Evolutionary conservation across 768 basidiomycete genomes (phyloP).

Genomic region (Pisolithus albus): DNA sequence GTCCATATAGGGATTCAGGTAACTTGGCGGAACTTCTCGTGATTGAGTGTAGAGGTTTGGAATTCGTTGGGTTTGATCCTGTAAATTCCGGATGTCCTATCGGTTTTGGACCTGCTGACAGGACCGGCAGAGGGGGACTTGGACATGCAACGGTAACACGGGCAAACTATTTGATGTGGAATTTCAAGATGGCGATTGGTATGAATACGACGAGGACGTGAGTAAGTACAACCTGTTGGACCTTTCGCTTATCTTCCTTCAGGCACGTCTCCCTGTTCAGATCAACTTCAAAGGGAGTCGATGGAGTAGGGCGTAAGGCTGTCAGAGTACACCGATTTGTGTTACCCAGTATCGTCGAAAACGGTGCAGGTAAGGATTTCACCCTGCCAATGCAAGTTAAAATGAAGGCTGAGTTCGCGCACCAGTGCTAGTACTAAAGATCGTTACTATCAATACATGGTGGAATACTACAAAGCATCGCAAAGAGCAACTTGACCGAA

Average conservation of each 20-base stretch:
- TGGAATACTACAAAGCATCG: conserved; percentile 27
- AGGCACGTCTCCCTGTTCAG: conserved; percentile 61
- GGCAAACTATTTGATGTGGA: conserved; percentile 64
- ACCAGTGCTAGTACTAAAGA: conserved; percentile 23
- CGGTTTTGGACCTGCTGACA: not conserved
- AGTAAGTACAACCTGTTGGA: conserved; percentile 2
- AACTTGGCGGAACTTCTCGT: conserved; percentile 59
- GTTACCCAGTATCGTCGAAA: not conserved
- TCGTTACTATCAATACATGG: conserved; percentile 20
- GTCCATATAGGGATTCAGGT: conserved; percentile 51
- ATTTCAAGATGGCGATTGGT: conserved; percentile 65
- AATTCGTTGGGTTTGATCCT: conserved; percentile 75
- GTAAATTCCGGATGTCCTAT: conserved; percentile 31
- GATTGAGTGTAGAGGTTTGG: conserved; percentile 83
- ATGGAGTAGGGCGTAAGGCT: conserved; percentile 56
- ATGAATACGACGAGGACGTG: conserved; percentile 90
- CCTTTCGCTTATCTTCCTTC: not conserved
- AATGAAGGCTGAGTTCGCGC: conserved; percentile 7
- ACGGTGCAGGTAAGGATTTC: too few species aligned
- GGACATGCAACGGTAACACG: conserved; percentile 65
- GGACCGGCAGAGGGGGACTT: conserved; percentile 49
- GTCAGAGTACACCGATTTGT: not conserved
- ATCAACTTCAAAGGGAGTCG: conserved; percentile 60
- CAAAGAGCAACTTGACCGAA: conserved; percentile 16
- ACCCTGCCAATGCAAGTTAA: not conserved